Conservation (phyloP, 2,329 filamentous ascomycete genomes). For the Pyrenophora seminiperda region DNA sequence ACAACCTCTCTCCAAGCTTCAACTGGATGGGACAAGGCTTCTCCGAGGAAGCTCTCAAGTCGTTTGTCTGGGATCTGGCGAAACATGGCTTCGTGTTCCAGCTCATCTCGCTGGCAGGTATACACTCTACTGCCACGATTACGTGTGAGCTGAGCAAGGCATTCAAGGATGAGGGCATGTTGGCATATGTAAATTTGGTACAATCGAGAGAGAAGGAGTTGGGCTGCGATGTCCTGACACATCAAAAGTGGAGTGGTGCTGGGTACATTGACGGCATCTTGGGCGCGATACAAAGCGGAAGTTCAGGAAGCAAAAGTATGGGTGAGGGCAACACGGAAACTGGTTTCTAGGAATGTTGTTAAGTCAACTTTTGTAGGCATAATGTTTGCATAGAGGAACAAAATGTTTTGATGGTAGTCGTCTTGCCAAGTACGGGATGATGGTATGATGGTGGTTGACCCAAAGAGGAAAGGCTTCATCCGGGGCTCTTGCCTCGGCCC, state of each 20-base stretch:
- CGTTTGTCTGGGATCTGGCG: constrained; percentile 96
- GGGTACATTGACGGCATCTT: constrained; percentile 86
- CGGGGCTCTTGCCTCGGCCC: constrained; percentile 27
- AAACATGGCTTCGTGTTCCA: constrained; percentile 76
- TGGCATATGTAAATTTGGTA: constrained; percentile 93
- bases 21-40: constrained; percentile 99
- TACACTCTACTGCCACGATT: constrained; percentile 68
- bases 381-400: background rate
- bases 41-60: constrained; percentile 77
- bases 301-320: constrained; percentile 89
- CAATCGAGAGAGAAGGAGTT: constrained; percentile 89
- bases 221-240: constrained; percentile 88
- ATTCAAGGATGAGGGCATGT: constrained; percentile 93
- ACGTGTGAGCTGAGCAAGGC: constrained; percentile 75
- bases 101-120: constrained; percentile 66
- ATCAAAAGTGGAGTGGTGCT: constrained; percentile 84
- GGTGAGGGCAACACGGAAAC: constrained; percentile 89
- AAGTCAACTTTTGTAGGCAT: too few relatives aligned
- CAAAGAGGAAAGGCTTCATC: constrained; percentile 10
- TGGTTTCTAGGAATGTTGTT: constrained; percentile 15
- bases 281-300: constrained; percentile 88
- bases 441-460: background rate
- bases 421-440: background rate
- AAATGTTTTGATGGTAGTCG: background rate
- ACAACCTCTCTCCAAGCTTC: constrained; percentile 95